Percentiles rank a stretch among this genome's conserved stretches.
Conservation (phyloP, 768 basidiomycete genomes). For the Ramaria rubella region DNA sequence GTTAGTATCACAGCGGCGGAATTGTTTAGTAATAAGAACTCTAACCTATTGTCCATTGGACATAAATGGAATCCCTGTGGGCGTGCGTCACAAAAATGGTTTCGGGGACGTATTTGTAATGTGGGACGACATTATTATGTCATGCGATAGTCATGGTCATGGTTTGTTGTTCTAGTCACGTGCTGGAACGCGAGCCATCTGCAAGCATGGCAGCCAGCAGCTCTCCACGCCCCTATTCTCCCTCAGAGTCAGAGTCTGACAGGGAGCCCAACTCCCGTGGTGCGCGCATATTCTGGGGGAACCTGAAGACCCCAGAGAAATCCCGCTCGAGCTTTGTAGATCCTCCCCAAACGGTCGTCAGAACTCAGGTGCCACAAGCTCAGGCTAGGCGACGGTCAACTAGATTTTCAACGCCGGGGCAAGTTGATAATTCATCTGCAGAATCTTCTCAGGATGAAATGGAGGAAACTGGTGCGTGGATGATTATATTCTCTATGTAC, state of each 20-base stretch:
- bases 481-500: no score
- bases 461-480: no score
- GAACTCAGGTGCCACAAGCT: background rate
- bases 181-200: slow-evolving; percentile 1
- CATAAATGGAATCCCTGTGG: no score
- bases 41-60: no score
- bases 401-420: background rate
- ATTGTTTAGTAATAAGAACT: no score
- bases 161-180: background rate
- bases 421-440: background rate
- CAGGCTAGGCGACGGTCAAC: background rate
- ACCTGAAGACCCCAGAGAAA: slow-evolving; percentile 9
- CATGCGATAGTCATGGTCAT: background rate
- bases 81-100: no score
- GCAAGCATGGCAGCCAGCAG: background rate
- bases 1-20: no score
- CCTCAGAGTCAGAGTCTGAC: slow-evolving; percentile 3
- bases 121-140: background rate
- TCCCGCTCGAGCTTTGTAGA: background rate
- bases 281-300: slow-evolving; percentile 7
- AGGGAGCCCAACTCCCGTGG: slow-evolving; percentile 2
- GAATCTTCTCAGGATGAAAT: background rate
- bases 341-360: slow-evolving; percentile 5
- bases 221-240: background rate
- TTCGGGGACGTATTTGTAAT: no score